Evolutionary conservation across 805 yeast species (phyloP).

Genomic region (Millerozyma acaciae): DNA sequence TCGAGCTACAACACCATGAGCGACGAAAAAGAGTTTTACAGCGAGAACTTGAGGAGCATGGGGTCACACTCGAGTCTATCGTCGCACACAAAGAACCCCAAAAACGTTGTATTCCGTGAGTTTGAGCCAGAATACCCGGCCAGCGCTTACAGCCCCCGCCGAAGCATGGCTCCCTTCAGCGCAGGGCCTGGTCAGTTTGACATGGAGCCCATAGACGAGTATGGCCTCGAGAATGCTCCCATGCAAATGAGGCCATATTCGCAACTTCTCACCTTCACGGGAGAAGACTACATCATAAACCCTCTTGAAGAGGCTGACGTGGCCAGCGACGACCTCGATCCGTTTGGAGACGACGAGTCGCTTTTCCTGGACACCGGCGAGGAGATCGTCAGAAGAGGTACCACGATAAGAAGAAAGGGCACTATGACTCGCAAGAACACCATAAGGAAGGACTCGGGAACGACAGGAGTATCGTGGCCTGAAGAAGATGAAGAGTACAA

Average conservation of each 20-base stretch:
- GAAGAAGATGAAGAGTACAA: constrained; percentile 35
- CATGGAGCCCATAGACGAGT: constrained; percentile 9
- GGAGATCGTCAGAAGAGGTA: constrained; percentile 29
- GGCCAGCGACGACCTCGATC: constrained; percentile 33
- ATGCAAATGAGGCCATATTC: constrained; percentile 19
- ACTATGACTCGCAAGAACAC: constrained; percentile 9
- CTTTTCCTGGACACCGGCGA: constrained; percentile 40
- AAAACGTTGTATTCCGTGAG: constrained; percentile 30
- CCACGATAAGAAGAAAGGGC: constrained; percentile 23
- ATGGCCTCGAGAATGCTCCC: constrained; percentile 5
- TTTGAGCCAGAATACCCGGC: constrained; percentile 29
- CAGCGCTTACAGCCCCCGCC: constrained; percentile 23
- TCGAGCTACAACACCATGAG: constrained; percentile 17
- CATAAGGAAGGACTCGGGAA: constrained; percentile 4
- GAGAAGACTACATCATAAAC: constrained; percentile 38
- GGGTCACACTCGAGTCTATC: neutral
- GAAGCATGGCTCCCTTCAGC: constrained; percentile 7
- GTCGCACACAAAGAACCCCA: constrained; percentile 10
- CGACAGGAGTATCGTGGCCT: constrained; percentile 5
- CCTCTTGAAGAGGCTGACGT: constrained; percentile 37
- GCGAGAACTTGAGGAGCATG: constrained; percentile 2
- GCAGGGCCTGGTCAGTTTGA: constrained; percentile 13
- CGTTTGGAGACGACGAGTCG: constrained; percentile 43
- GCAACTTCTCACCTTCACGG: constrained; percentile 22
- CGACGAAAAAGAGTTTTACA: constrained; percentile 12